Evolutionary conservation across 331 rosid species (phyloP).

Genomic region (Acacia concinna): DNA sequence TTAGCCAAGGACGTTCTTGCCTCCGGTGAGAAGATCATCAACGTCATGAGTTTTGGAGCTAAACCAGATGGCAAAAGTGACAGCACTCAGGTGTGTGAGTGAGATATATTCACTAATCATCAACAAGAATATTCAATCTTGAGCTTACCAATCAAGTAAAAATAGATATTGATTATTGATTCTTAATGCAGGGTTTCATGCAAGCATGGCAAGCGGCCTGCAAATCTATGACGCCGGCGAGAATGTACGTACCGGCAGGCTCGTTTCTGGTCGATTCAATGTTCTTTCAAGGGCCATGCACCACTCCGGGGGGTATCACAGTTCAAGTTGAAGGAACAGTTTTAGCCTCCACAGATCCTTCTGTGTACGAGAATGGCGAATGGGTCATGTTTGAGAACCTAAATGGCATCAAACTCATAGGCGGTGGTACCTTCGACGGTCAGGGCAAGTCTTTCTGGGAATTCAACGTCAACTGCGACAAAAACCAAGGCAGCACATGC

Average conservation of each 20-base stretch:
- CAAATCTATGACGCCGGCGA: conserved; percentile 31
- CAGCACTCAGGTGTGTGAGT: conserved; percentile 38
- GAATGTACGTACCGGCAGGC: conserved; percentile 62
- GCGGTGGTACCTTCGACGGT: conserved; percentile 75
- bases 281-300: conserved; percentile 72
- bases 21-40: conserved; percentile 46
- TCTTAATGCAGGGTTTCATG: conserved; percentile 48
- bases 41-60: conserved; percentile 58
- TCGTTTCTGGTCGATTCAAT: conserved; percentile 45
- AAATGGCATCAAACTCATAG: conserved; percentile 53
- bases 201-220: conserved; percentile 66
- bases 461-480: conserved; percentile 39
- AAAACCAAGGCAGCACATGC: not conserved
- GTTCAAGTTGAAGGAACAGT: conserved; percentile 60
- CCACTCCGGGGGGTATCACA: conserved; percentile 32
- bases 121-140: not conserved
- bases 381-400: conserved; percentile 64
- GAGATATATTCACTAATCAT: not conserved
- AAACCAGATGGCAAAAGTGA: conserved; percentile 49
- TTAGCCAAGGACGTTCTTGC: conserved; percentile 27
- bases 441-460: conserved; percentile 63
- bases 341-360: conserved; percentile 48
- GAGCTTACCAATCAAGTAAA: not conserved
- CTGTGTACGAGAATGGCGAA: conserved; percentile 44
- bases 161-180: not conserved